Conservation (phyloP, 2,329 filamentous ascomycete genomes). For the Chaetomiaceae sp. region DNA sequence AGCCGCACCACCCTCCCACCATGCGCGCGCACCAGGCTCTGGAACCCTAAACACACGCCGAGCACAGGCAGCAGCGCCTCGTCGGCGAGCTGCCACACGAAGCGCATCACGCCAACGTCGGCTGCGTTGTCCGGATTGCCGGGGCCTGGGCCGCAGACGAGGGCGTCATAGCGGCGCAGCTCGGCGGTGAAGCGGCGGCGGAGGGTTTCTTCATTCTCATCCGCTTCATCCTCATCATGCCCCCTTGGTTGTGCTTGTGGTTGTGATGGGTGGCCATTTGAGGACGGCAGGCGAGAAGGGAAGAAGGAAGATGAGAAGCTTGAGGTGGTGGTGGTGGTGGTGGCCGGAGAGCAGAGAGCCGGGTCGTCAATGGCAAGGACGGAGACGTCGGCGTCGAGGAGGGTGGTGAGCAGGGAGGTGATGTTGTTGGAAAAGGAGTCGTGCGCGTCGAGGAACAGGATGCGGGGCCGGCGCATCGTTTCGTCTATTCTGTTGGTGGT, state of each 20-base stretch:
- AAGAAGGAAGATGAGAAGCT: no score
- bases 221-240: neutral
- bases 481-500: neutral
- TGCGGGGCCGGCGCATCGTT: constrained; percentile 28
- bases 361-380: constrained; percentile 66
- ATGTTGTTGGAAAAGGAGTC: constrained; percentile 98
- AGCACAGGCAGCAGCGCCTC: constrained; percentile 65
- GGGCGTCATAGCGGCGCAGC: constrained; percentile 64
- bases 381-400: constrained; percentile 60
- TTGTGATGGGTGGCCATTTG: no score
- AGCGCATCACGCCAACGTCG: constrained; percentile 78
- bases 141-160: constrained; percentile 86
- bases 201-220: neutral
- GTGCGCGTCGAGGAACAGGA: constrained; percentile 91
- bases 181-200: constrained; percentile 37
- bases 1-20: constrained; percentile 62
- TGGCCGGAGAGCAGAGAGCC: constrained; percentile 36
- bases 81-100: constrained; percentile 63
- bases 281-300: no score
- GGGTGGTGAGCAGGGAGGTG: constrained; percentile 68
- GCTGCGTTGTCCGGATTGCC: constrained; percentile 64
- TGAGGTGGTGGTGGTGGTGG: constrained; percentile 42
- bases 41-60: constrained; percentile 85
- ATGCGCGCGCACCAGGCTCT: constrained; percentile 66
- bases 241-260: constrained; percentile 23